Evolutionary conservation across 148 eudicot species (phyloP), one percentile per base, ranked within the genome.

Genomic region (Bassia scoparia): DNA sequence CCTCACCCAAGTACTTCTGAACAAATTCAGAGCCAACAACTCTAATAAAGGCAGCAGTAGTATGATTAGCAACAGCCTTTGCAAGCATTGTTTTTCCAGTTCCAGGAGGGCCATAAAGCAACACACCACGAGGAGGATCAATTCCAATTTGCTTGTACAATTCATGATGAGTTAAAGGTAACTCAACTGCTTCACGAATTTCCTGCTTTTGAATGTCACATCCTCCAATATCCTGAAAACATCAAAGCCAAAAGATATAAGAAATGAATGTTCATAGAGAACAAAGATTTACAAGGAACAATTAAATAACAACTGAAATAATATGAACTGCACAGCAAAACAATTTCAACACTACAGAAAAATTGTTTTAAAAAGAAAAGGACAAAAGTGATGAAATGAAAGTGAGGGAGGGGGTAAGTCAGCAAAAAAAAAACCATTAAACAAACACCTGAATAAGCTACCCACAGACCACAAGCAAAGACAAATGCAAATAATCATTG

Each of bases 1-100:
- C 98, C 91, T 93, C 98, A 13, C 98, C 98, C 82, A 93, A 68
- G 69, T 93, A 93, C 70, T 93, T 93, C 89, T 93, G 96, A 74
- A 93, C 98, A 80, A 93, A 93, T 55, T 93, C 98, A 33, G 98
- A 92, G 34, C 98, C 98, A 82, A 92, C 98, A 67, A 92, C 98
- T 76, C 98, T 83, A 24, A 93, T 93, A 74, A 93, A 93, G 46
- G 96, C 85, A 63, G 98, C 98, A 77, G 98, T 93, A 33, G 98
- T 93, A 79, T 86, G 90, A 75, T 93, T 81, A 21, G 98, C 98
- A 71, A 93, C 98, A 81, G 98, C 98, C 81, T 93, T 93, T 4
- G 98, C 96, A 74, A 92, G 94, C 97, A 92, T 92, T 10, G 97
- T 92, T 73, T 92, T 92, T 38, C 97, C 97, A 30, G 96, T 92